Conservation (phyloP, 352 stramenopile species). For the Blastocystis sp. region DNA sequence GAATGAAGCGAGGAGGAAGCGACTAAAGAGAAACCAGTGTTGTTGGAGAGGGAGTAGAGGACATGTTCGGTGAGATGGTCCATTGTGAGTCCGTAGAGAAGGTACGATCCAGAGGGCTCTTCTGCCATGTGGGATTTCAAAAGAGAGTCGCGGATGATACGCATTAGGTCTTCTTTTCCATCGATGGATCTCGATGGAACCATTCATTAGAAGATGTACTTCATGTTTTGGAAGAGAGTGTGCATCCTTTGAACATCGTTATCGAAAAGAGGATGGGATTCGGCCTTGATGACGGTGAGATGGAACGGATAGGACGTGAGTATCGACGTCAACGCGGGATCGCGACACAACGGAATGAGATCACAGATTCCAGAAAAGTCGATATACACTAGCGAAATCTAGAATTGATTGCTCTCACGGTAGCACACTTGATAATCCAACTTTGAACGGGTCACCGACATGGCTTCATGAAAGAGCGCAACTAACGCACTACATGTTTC, state of each 20-base stretch:
- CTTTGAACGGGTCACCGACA: background rate
- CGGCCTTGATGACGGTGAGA: background rate
- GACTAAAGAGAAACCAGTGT: background rate
- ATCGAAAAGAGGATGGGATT: background rate
- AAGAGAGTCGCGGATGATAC: background rate
- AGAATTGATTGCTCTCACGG: background rate
- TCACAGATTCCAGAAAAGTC: background rate
- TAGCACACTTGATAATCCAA: slow-evolving; percentile 5
- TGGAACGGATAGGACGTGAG: background rate
- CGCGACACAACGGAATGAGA: background rate
- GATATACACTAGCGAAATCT: slow-evolving; percentile 13
- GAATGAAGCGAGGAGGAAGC: background rate
- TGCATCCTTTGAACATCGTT: background rate
- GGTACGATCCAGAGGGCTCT: background rate
- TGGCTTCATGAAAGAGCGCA: slow-evolving; percentile 1
- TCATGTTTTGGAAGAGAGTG: background rate
- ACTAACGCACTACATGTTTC: background rate
- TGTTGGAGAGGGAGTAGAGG: background rate
- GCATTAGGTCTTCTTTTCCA: slow-evolving; percentile 21
- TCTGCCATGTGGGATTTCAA: background rate
- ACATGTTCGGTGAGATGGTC: background rate
- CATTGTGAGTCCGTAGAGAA: slow-evolving; percentile 43
- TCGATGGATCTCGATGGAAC: background rate
- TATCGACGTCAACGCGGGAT: background rate
- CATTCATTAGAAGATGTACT: background rate